Evolutionary conservation across 192 early-diverging fungal genomes (phyloP).

Genomic region (Anaeromyces robustus): DNA sequence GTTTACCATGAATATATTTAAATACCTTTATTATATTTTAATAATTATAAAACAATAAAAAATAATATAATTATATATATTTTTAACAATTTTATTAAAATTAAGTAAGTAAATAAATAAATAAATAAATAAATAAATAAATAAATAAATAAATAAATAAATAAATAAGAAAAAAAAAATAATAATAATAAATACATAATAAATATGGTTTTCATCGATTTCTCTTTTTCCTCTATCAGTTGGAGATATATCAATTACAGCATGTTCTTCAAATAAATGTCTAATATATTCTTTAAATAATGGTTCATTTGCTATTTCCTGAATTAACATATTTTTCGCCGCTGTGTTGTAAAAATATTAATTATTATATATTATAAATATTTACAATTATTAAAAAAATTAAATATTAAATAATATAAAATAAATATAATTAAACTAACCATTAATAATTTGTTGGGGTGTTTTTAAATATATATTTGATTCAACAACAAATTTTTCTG

Average conservation of each 20-base stretch:
- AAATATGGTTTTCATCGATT: conserved; percentile 65
- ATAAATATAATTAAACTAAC: too few species aligned
- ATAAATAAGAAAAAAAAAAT: conserved; percentile 2
- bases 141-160: background rate
- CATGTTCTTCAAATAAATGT: conserved; percentile 46
- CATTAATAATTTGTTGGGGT: conserved; percentile 31
- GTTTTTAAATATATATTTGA: conserved; percentile 17
- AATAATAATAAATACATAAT: conserved; percentile 19
- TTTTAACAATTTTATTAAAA: too few species aligned
- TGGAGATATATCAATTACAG: conserved; percentile 53
- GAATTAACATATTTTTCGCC: conserved; percentile 50
- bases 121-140: too few species aligned
- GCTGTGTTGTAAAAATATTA: conserved; percentile 16
- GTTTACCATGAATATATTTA: conserved; percentile 72
- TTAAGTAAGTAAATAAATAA: too few species aligned
- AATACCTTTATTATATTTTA: conserved; percentile 32
- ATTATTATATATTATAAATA: background rate
- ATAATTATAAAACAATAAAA: conserved; percentile 1
- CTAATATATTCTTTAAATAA: conserved; percentile 59
- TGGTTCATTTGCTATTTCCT: conserved; percentile 66
- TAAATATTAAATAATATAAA: too few species aligned
- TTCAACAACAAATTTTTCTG: conserved; percentile 23
- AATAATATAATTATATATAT: background rate
- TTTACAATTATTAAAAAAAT: background rate
- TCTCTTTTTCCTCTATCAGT: conserved; percentile 62